Percentiles rank a stretch among this genome's conserved stretches.
Conservation (phyloP, 352 stramenopile genomes). For the Peronospora farinosa region DNA sequence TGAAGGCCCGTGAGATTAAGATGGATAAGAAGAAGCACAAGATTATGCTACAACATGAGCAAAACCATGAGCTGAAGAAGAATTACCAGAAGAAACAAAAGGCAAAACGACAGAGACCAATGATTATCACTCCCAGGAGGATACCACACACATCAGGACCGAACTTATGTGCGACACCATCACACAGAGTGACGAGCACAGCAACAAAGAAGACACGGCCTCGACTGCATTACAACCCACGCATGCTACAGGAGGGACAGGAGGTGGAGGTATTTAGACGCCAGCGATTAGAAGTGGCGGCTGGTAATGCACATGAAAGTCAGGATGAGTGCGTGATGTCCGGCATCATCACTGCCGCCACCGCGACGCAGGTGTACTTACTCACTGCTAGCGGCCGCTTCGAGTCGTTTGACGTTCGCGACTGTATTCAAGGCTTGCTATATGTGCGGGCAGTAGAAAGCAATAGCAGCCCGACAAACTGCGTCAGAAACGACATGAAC, state of each 20-base stretch:
- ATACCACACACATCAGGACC: conserved; percentile 15
- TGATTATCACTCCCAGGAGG: conserved; percentile 17
- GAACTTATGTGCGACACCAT: conserved; percentile 11
- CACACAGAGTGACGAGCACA: background rate
- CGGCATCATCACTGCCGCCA: conserved; percentile 49
- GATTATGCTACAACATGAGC: conserved; percentile 4
- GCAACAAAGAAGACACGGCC: conserved; percentile 6
- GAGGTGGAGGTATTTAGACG: conserved; percentile 39
- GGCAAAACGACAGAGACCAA: conserved; percentile 22
- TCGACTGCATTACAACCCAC: conserved; percentile 41
- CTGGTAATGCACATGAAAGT: conserved; percentile 6
- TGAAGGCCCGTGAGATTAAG: background rate
- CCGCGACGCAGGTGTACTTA: conserved; percentile 40
- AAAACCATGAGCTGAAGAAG: conserved; percentile 7
- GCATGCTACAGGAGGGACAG: conserved; percentile 55
- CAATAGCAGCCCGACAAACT: conserved; percentile 13
- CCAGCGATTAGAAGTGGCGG: conserved; percentile 2
- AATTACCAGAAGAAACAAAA: conserved; percentile 14
- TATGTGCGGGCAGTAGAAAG: conserved; percentile 21
- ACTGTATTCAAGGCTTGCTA: conserved; percentile 38
- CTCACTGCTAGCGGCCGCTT: conserved; percentile 33
- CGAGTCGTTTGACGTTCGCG: conserved; percentile 34
- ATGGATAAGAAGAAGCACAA: conserved; percentile 15
- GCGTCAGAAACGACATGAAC: conserved; percentile 6
- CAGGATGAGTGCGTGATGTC: conserved; percentile 25